Evolutionary conservation across 768 basidiomycete species (phyloP).

Genomic region (Phylloporus arenicola): DNA sequence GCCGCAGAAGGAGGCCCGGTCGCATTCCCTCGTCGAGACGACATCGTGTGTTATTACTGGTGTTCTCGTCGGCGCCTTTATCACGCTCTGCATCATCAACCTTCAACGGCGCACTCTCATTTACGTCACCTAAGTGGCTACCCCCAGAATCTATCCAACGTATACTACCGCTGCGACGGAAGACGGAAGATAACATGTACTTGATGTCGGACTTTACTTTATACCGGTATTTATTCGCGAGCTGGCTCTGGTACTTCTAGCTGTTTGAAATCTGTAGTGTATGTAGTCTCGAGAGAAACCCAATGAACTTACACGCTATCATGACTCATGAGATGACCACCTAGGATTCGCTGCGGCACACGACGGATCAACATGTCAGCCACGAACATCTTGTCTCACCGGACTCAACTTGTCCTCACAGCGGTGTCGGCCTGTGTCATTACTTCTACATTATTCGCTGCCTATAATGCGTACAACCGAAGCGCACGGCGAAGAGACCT

Average conservation of each 20-base stretch:
- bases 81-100: constrained; percentile 47
- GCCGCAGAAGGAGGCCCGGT: constrained; percentile 13
- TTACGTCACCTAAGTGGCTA: constrained; percentile 27
- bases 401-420: constrained; percentile 57
- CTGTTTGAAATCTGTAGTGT: not conserved
- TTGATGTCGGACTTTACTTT: constrained; percentile 14
- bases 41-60: constrained; percentile 51
- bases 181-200: not conserved
- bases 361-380: not conserved
- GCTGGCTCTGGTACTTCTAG: constrained; percentile 9
- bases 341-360: too few species aligned
- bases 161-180: not conserved
- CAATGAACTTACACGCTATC: too few species aligned
- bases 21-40: constrained; percentile 28
- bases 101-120: constrained; percentile 45
- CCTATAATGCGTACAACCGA: constrained; percentile 47
- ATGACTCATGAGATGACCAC: too few species aligned
- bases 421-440: constrained; percentile 60
- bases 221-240: constrained; percentile 26
- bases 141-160: not conserved
- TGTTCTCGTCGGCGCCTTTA: constrained; percentile 54
- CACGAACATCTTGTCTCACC: constrained; percentile 41
- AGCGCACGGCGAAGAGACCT: constrained; percentile 50
- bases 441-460: constrained; percentile 55
- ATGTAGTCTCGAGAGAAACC: not conserved